phyloP scores from a whole-genome alignment of 345 rosid species.

The Streptanthus diversifolius region DNA sequence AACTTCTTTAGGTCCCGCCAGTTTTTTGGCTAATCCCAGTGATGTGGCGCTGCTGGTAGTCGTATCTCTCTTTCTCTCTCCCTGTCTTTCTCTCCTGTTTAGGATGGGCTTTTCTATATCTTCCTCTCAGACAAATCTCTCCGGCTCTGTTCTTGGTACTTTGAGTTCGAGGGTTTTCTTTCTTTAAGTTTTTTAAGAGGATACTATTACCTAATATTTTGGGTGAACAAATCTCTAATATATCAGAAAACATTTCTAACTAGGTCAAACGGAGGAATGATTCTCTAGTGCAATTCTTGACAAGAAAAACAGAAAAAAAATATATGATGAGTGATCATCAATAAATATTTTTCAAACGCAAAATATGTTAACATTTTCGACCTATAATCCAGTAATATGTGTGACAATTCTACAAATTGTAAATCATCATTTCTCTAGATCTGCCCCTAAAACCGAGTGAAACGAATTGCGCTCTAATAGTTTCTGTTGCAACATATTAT shows the following conservation, averaged over 20 bases:
- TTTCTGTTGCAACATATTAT: background rate
- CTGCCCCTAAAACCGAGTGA: background rate
- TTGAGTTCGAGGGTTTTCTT: background rate
- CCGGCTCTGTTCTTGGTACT: background rate
- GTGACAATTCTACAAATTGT: too few species aligned
- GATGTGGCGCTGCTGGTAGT: background rate
- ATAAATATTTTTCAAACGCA: background rate
- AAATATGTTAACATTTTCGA: background rate
- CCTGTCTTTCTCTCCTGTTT: background rate
- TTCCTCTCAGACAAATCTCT: background rate
- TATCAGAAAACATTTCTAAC: background rate
- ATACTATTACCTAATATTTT: background rate
- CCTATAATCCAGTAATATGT: too few species aligned
- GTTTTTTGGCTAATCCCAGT: background rate
- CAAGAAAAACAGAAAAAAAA: background rate
- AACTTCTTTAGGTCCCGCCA: slow-evolving; percentile 39
- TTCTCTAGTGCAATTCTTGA: background rate
- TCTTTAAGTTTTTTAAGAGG: background rate
- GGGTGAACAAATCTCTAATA: background rate
- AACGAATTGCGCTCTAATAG: background rate
- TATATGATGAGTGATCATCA: background rate
- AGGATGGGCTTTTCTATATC: background rate
- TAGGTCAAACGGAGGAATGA: background rate
- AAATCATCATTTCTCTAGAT: background rate
- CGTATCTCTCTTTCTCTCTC: background rate